These are phyloP conservation scores for Cetraspora pellucida DNA, from an alignment of 192 early-diverging fungal genomes.

Conservation along the genomic window DNA sequence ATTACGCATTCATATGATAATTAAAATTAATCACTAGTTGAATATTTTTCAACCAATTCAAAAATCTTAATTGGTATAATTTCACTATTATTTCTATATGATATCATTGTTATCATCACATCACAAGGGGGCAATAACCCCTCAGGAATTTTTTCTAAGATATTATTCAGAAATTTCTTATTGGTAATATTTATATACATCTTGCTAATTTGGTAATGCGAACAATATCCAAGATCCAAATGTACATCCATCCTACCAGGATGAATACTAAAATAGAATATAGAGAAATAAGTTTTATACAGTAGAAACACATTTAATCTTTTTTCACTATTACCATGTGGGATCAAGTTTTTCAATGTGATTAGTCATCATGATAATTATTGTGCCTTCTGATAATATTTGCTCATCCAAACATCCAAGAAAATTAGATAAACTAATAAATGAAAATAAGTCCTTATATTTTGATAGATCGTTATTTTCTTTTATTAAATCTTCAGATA, in stretches of 20 bases:
- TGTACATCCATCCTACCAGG: too few species aligned
- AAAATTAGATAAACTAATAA: conserved; percentile 51
- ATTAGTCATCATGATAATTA: conserved; percentile 68
- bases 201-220: conserved; percentile 57
- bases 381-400: conserved; percentile 56
- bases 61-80: too few species aligned
- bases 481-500: background rate
- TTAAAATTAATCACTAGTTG: too few species aligned
- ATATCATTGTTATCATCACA: too few species aligned
- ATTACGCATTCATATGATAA: too few species aligned
- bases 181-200: conserved; percentile 42
- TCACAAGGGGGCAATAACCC: too few species aligned
- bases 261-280: too few species aligned
- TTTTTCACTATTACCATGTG: conserved; percentile 60
- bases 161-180: background rate
- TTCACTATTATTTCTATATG: too few species aligned
- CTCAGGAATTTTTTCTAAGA: too few species aligned
- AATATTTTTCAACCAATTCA: too few species aligned
- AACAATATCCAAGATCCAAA: conserved; percentile 34
- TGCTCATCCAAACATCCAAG: conserved; percentile 63
- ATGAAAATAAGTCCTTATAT: background rate
- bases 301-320: conserved; percentile 59
- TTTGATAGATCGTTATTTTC: background rate
- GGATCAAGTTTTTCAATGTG: conserved; percentile 63
- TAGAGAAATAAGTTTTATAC: too few species aligned